Evolutionary conservation across 805 yeast species (phyloP), one percentile per base, ranked within the genome.

Genomic region (Jamesozyma gamospora): DNA sequence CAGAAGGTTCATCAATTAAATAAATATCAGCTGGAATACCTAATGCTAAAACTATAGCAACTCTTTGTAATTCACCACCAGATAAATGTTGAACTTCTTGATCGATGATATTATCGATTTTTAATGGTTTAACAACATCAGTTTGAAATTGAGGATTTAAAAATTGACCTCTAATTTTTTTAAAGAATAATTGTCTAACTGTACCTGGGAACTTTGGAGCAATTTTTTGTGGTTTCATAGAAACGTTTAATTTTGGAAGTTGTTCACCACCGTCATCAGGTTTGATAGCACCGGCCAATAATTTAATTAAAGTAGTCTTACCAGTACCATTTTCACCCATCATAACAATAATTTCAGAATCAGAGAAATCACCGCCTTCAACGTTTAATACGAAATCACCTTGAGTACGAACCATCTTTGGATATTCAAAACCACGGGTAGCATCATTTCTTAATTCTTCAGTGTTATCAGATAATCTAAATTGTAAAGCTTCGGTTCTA

Each of bases 311-410:
- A 13, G 99, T 92, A 32, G 99, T 92, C 70, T 92, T 92, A 71
- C 99, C 99, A 15, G 98, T 92, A 70, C 99, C 99, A 65, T 92
- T 92, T 69, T 92, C 98, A 62, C 99, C 99, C 95, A 92, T 90
- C 96, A 92, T 85, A 42, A 92, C 98, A 56, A 92, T 74, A 54
- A 92, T 92, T 70, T 92, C 98, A 32, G 96, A 84, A 64, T 92
- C 94, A 41, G 94, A 80, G 67, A 90, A 92, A 43, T 82, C 88
- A 67, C 99, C 99, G 34, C 75, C 58, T 57, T 84, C 82, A 44
- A 92, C 81, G 42, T 66, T 70, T 62, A 92, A 72, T 58, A 76
- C 78, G 82, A 92, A 92, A 65, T 88, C 96, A 59, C 98, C 98
- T 71, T 88, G 90, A 33, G 96, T 87, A 74, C 86, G 88, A 41